Evolutionary conservation across 2,329 filamentous ascomycete species (phyloP).

Genomic region (Tolypocladium ovalisporum): DNA sequence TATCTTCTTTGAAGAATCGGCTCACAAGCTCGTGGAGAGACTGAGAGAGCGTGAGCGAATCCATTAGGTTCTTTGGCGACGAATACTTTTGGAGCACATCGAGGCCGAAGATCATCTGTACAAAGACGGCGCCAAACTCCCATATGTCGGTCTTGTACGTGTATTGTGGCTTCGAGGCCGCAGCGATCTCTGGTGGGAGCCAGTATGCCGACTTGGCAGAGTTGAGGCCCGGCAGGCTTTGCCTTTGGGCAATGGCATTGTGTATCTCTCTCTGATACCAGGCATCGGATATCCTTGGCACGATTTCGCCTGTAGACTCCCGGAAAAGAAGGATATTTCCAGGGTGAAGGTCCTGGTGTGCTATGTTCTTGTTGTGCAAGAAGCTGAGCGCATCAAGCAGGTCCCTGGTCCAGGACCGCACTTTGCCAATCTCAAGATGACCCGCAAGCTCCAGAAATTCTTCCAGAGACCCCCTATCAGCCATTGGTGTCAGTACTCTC

Average conservation of each 20-base stretch:
- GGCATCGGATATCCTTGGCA: conserved; percentile 65
- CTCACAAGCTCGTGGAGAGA: conserved; percentile 69
- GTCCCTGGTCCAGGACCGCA: conserved; percentile 84
- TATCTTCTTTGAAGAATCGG: conserved; percentile 75
- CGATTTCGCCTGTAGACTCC: conserved; percentile 55
- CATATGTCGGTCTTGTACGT: conserved; percentile 82
- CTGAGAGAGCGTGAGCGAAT: conserved; percentile 59
- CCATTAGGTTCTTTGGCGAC: conserved; percentile 65
- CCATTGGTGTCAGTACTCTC: conserved; percentile 63
- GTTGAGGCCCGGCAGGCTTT: conserved; percentile 39
- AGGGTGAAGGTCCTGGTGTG: conserved; percentile 74
- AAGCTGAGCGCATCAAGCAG: conserved; percentile 81
- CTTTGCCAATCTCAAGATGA: conserved; percentile 59
- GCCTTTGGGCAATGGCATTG: conserved; percentile 41
- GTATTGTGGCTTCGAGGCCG: conserved; percentile 49
- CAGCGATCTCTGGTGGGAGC: conserved; percentile 67
- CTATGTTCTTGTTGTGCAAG: conserved; percentile 72
- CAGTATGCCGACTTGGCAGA: conserved; percentile 70
- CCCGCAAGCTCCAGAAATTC: conserved; percentile 75
- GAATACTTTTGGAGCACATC: conserved; percentile 66
- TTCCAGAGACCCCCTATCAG: conserved; percentile 71
- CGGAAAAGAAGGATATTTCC: conserved; percentile 70
- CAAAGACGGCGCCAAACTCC: conserved; percentile 83
- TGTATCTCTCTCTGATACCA: conserved; percentile 61
- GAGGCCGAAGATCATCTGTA: conserved; percentile 89